Evolutionary conservation across 2,329 filamentous ascomycete genomes (phyloP), one percentile per base, ranked within the genome.

Genomic region (Ophiosphaerella narmari): DNA sequence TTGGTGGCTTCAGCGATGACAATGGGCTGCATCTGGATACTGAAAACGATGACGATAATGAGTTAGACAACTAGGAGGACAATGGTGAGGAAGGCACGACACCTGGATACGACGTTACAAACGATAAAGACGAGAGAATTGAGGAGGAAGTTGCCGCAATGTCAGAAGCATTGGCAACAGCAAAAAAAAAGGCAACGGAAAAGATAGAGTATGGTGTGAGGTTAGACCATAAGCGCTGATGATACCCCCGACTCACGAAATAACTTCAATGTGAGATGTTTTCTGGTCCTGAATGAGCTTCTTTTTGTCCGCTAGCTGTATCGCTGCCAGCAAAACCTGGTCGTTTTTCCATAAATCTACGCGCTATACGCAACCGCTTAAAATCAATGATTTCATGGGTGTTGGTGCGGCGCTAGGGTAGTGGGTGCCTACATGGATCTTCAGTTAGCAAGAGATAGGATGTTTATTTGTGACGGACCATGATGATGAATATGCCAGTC

Each of bases 141-240:
- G 66, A 72, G 36, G 59, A 64, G 35, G 68, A 74, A 29, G 55
- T 74, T 24, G 62, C 63, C 24, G 65, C 65, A 26, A 72, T 74
- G 65, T 72, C 70, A 13, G 59, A 63, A 21, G 70, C 65, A 5
- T 42, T 73, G 12, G 53, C 60, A 1, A 68, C 65, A 36, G 70
- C 69, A 34, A 71, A 70, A 48, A 72, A 72, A 70, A 45, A 60
- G 65, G 48, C 61, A 67, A 59, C 56, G 60, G 51, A 65, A 54
- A 36, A 40, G 48, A 7, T 64, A 48, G 26, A 23, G 12, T 42
- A 12, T 14, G 33, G 39, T 11, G 7, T 38, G 39, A 14, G 43
- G 35, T 46, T 46, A 57, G 42, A 43, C 55, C 45, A 62, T 46
- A 56, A 61, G 44, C 59, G 34, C 52, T 11, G 66, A 69, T 65